Evolutionary conservation across 495 filamentous ascomycete species (phyloP), one percentile per base, ranked within the genome.

Genomic region (Usnea hakonensis): DNA sequence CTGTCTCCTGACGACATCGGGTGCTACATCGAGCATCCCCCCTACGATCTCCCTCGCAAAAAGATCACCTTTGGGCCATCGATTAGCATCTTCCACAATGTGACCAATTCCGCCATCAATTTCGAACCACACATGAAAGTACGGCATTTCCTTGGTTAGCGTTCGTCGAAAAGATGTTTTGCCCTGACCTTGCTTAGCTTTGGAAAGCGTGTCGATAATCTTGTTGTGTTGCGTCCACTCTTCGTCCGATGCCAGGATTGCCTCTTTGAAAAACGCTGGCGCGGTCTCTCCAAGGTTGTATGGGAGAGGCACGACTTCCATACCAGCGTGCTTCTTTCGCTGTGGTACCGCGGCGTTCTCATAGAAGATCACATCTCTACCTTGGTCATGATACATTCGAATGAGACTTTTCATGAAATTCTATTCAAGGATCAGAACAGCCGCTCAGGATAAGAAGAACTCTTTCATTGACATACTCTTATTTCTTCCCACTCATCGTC

Each of bases 401-500:
- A 87, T 97, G 36, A 98, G 82, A 69, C 83, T 88, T 76, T 98
- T 98, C 92, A 97, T 97, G 74, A 98, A 98, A 74, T 98, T 98
- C 73, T 78, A 30, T 54, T 2, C 3, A 19, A 40, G 23, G 19
- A 40, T 59, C 33, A 67, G 38, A 14, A 17, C 35, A 11, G 2
- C 54, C 7, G 10, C 17, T 52, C 2, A 23, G 17, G n/a, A 52
- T 23, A 44, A 57, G 19, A 32, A 46, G 37, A 41, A 33, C 13
- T 41, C 9, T 10, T 61, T 50, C 10, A 10, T 23, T 28, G 30
- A 62, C 60, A 53, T 65, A 76, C 74, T 50, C 92, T 87, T 43
- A 98, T 90, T 71, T 98, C 94, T 68, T 98, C 94, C 94, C 95
- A 98, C 72, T 98, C 94, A 69, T 97, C 95, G 70, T 97, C 95